Percentiles rank a stretch among this genome's conserved stretches.
Evolutionary conservation across 2,329 filamentous ascomycete species (phyloP).

Genomic region (Paecilomyces sp.): DNA sequence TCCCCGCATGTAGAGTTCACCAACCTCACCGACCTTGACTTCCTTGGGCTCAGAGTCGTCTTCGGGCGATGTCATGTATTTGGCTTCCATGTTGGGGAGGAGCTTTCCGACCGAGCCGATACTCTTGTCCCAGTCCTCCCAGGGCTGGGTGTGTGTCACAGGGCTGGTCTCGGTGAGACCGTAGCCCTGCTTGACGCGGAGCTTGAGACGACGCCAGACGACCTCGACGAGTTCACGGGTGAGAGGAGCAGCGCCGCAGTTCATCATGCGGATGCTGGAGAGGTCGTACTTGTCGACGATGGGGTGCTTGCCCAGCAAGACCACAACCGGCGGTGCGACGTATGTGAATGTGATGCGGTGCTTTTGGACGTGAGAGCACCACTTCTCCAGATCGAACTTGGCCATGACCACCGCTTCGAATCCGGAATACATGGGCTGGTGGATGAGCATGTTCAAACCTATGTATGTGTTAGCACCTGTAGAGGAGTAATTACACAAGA

Average conservation of each 20-base stretch:
- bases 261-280: slow-evolving; percentile 71
- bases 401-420: slow-evolving; percentile 63
- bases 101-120: slow-evolving; percentile 74
- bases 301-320: slow-evolving; percentile 74
- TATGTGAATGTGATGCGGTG: slow-evolving; percentile 71
- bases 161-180: slow-evolving; percentile 83
- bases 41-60: slow-evolving; percentile 44
- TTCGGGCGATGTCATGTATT: slow-evolving; percentile 60
- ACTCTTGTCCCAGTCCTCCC: slow-evolving; percentile 67
- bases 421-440: slow-evolving; percentile 60
- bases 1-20: slow-evolving; percentile 62
- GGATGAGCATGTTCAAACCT: slow-evolving; percentile 66
- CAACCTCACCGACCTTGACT: slow-evolving; percentile 55
- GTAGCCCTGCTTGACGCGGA: slow-evolving; percentile 88
- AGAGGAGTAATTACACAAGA: neutral
- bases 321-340: slow-evolving; percentile 75
- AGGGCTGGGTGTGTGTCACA: slow-evolving; percentile 64
- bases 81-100: slow-evolving; percentile 71
- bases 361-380: slow-evolving; percentile 69
- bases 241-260: slow-evolving; percentile 79
- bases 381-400: slow-evolving; percentile 74
- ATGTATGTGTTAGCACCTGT: neutral
- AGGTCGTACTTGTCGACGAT: slow-evolving; percentile 74
- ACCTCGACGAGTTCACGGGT: slow-evolving; percentile 72
- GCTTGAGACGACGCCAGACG: slow-evolving; percentile 64